Conservation (phyloP, 352 stramenopile genomes). For the Pythium rhizo-oryzae region DNA sequence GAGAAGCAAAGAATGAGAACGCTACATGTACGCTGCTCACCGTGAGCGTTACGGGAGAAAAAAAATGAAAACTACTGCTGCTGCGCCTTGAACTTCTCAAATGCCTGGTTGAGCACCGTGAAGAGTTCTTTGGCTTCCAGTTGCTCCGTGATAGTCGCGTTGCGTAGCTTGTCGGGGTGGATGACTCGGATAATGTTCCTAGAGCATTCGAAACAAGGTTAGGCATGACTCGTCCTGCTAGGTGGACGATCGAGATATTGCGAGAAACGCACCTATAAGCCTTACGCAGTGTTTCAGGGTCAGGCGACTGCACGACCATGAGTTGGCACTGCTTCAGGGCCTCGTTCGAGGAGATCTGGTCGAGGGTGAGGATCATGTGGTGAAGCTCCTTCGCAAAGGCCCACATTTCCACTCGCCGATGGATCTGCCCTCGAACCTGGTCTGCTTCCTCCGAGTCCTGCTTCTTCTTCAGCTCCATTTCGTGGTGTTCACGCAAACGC, state of each 20-base stretch:
- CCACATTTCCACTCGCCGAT: constrained; percentile 81
- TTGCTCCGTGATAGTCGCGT: constrained; percentile 74
- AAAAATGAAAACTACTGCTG: constrained; percentile 17
- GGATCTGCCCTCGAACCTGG: constrained; percentile 73
- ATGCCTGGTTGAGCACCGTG: constrained; percentile 87
- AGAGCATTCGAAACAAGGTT: neutral
- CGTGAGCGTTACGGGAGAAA: neutral
- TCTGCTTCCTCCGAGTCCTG: constrained; percentile 81
- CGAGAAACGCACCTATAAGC: constrained; percentile 62
- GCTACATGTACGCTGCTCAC: neutral
- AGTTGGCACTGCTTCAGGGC: constrained; percentile 75
- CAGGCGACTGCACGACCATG: constrained; percentile 77
- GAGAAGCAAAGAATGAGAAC: neutral
- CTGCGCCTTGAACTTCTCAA: constrained; percentile 78
- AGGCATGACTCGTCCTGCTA: neutral
- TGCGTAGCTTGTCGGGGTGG: constrained; percentile 85
- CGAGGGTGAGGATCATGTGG: constrained; percentile 85
- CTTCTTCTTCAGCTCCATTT: constrained; percentile 83
- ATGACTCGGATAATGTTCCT: constrained; percentile 89
- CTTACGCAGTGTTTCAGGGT: constrained; percentile 83
- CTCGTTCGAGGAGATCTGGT: constrained; percentile 77
- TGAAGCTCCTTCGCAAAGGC: constrained; percentile 82
- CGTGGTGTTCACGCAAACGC: constrained; percentile 76
- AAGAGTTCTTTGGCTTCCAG: constrained; percentile 87
- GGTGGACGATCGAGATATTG: neutral